Percentiles rank a stretch among this genome's conserved stretches.
phyloP scores from a whole-genome alignment of 75 land plant species.

The Sequoia sempervirens region DNA sequence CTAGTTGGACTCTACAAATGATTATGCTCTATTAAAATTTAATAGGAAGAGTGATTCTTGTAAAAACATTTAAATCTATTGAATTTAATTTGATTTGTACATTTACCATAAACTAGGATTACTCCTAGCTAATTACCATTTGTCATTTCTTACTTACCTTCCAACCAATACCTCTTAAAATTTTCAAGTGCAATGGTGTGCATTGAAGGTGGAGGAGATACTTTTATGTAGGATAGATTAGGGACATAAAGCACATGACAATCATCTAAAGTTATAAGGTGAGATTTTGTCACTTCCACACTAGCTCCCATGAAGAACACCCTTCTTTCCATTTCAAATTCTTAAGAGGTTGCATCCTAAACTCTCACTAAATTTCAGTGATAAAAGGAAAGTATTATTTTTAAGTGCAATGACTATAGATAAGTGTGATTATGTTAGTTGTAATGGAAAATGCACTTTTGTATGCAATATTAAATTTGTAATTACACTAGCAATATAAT shows the following conservation, averaged over 20 bases:
- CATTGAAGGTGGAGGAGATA: background rate
- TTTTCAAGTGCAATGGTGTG: background rate
- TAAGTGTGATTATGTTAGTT: no score
- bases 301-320: no score
- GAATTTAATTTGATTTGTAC: background rate
- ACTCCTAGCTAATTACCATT: background rate
- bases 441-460: no score
- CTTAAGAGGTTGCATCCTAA: no score
- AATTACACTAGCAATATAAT: no score
- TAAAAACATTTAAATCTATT: background rate
- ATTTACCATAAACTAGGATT: background rate
- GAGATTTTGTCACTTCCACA: no score
- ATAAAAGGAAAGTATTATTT: no score
- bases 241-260: background rate
- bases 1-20: background rate
- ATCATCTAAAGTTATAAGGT: background rate
- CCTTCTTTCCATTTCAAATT: no score
- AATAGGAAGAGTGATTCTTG: background rate
- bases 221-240: background rate
- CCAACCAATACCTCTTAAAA: background rate
- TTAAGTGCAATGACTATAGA: no score
- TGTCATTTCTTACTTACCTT: background rate
- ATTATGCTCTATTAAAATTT: background rate
- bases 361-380: no score
- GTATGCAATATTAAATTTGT: no score